phyloP scores from a whole-genome alignment of 345 rosid species.

The Turnera subulata region DNA sequence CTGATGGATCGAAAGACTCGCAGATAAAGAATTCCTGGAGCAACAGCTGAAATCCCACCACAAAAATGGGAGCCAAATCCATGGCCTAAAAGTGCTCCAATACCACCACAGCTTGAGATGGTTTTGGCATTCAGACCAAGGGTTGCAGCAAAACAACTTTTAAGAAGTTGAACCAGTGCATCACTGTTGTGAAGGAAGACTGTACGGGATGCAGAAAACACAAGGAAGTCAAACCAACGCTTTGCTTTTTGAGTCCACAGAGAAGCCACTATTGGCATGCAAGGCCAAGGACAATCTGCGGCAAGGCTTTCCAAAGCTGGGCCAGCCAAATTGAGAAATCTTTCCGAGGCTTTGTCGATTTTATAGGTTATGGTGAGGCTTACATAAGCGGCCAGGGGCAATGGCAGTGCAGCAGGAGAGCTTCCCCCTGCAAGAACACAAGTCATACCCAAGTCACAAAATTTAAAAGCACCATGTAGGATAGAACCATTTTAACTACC shows the following conservation, averaged over 20 bases:
- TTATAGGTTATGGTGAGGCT: conserved; percentile 96
- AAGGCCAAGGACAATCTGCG: conserved; percentile 95
- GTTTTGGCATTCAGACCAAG: conserved; percentile 55
- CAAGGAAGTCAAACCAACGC: conserved; percentile 90
- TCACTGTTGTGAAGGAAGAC: conserved; percentile 85
- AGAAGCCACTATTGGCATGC: conserved; percentile 86
- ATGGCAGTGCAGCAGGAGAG: conserved; percentile 82
- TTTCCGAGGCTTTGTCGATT: conserved; percentile 76
- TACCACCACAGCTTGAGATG: conserved; percentile 66
- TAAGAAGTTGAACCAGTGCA: conserved; percentile 89
- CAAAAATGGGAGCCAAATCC: conserved; percentile 78
- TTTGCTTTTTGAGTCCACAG: conserved; percentile 95
- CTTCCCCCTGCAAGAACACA: conserved; percentile 52
- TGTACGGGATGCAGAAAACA: conserved; percentile 84
- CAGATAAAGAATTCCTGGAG: conserved; percentile 84
- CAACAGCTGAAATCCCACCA: conserved; percentile 85
- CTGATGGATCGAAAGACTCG: conserved; percentile 67
- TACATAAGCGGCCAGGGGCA: conserved; percentile 89
- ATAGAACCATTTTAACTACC: neutral
- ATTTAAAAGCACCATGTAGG: neutral
- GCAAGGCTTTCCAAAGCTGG: conserved; percentile 82
- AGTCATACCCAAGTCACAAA: neutral
- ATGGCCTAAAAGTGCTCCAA: conserved; percentile 95
- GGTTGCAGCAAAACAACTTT: conserved; percentile 76
- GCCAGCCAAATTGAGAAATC: conserved; percentile 64